Evolutionary conservation across 805 yeast genomes (phyloP), one percentile per base, ranked within the genome.

Genomic region (Yueomyces sinensis): DNA sequence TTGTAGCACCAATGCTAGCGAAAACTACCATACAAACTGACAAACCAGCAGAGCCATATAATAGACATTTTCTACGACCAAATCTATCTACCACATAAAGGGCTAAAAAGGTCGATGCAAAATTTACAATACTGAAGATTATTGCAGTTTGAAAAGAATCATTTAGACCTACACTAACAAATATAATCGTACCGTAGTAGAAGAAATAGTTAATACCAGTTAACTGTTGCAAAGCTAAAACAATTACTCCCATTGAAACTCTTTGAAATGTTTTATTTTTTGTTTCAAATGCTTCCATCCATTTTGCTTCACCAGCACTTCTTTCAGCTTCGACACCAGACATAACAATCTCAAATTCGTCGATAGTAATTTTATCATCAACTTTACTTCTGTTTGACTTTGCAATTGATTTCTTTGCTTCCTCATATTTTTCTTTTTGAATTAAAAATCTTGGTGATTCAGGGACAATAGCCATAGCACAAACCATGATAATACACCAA

Each of bases 361-460:
- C 60, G 46, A 65, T 17, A 32, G 74, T 71, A 31, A 70, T 68
- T 38, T 71, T 70, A 43, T 71, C 71, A 32, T 76, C 78, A 15
- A 58, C 44, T 9, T 65, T 46, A 28, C 68, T 63, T 50, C 69
- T 73, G 64, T 76, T 76, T 34, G 76, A 68, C 45, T 53, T 66
- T 22, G 77, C 74, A 36, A 77, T 52, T 16, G 81, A 69, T 14
- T 47, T 51, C 54, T 64, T 72, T 33, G 84, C 84, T 39, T 73
- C 80, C 31, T 76, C 83, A 31, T 68, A 47, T 44, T 58, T 66
- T 37, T 64, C 66, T 38, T 56, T 58, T 56, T 70, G 74, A 40
- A 73, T 63, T 57, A 76, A 65, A 59, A 55, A 77, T 58, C 84
- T 65, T 49, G 84, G 82, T 23, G 82, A 75, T 60, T 77, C 86